Base-by-base conservation (phyloP, 805 yeast genomes). In the Hanseniaspora guilliermondii region DNA sequence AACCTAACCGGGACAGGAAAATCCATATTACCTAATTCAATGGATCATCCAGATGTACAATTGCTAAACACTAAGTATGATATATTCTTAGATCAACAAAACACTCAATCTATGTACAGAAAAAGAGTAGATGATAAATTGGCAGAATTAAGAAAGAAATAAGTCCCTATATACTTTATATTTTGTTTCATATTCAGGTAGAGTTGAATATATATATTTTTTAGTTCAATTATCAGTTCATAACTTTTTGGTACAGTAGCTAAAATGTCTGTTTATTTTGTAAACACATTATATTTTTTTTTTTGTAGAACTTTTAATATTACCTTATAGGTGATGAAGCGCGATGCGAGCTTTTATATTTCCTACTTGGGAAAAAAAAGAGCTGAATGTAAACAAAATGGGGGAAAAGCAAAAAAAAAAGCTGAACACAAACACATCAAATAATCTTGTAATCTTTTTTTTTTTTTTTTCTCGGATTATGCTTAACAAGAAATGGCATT, bases 31-130 rank as follows among this genome's bases (percentile, higher is more conserved):
- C 97, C 98, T 3, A 69, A 79, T 24, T 67, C 76, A 4, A 69
- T 64, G 17, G 68, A 69, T 44, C 76, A 78, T 56, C 79, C 85
- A 0, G 95, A 87, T 67, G 75, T 87, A 62, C 72, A 74, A 60
- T 73, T 93, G 57, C 75, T 93, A 65, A 71, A 77, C 57, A 84
- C 83, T 39, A 93, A 93, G 70, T 93, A 87, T 73, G 77, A 80
- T 68, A 78, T 91, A 44, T 88, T 87, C 76, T 72, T 87, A 55
- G 96, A 91, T 64, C 93, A 87, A 78, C 87, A 94, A 45, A 78
- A 73, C 60, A 76, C 83, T 30, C 97, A 93, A 69, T 82, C 76
- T 62, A 78, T 74, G 62, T 91, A 87, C 70, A 77, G 97, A 66
- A 67, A 71, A 24, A 65, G 78, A 71, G 87, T 91, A 46, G 85